Evolutionary conservation across 768 basidiomycete species (phyloP).

Genomic region (Mycena crocata): DNA sequence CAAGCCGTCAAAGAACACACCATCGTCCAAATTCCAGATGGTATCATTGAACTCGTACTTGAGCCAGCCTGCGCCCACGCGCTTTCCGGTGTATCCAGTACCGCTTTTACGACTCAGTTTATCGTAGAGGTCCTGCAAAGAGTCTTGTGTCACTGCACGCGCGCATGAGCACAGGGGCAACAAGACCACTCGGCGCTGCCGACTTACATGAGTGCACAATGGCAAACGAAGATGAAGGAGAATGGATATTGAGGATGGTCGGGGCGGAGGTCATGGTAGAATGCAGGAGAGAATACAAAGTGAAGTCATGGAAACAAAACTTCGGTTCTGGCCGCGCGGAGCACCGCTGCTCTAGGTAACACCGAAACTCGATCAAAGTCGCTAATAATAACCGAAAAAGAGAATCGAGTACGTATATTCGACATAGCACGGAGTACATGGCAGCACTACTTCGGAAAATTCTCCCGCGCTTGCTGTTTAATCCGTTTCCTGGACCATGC

Average conservation of each 20-base stretch:
- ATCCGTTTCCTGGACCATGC: conserved; percentile 73
- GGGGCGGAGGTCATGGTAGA: conserved; percentile 45
- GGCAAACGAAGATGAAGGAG: conserved; percentile 79
- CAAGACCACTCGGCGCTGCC: conserved; percentile 7
- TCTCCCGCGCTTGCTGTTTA: conserved; percentile 88
- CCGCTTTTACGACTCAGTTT: conserved; percentile 77
- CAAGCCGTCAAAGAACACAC: conserved; percentile 51
- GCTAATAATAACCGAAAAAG: neutral
- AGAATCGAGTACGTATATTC: conserved; percentile 14
- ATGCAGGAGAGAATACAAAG: conserved; percentile 22
- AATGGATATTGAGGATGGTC: conserved; percentile 77
- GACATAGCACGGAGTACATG: conserved; percentile 6
- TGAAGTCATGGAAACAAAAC: conserved; percentile 24
- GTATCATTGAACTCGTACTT: conserved; percentile 87
- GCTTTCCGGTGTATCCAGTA: conserved; percentile 66
- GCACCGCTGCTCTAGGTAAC: neutral
- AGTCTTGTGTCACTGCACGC: conserved; percentile 73
- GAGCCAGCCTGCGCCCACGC: conserved; percentile 82
- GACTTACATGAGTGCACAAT: conserved; percentile 79
- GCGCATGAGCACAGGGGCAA: conserved; percentile 18
- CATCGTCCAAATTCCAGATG: conserved; percentile 92
- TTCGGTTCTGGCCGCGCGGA: too few species aligned
- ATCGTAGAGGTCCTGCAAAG: conserved; percentile 71
- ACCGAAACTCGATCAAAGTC: neutral
- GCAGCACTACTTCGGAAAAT: conserved; percentile 82